A percentile compares a stretch with the other conserved stretches of the same genome.
These are phyloP conservation scores for Rhizopogon hawkerae DNA, from an alignment of 1,284 basidiomycete species.

Conservation along the genomic window DNA sequence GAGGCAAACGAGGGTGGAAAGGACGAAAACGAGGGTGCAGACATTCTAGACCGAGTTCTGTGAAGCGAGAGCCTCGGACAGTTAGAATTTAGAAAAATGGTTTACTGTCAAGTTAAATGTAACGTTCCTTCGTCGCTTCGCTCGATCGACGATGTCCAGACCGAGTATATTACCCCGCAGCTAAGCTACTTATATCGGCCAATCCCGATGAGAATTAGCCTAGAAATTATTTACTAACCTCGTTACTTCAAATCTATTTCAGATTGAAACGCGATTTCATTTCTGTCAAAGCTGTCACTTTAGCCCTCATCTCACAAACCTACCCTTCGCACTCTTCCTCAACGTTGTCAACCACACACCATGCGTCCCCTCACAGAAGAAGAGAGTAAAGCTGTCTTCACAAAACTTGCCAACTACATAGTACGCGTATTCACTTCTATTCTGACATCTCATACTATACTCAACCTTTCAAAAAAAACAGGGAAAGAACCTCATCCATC, in stretches of 20 bases:
- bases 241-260: conserved; percentile 6
- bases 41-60: conserved; percentile 27
- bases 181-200: conserved; percentile 2
- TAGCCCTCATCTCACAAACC: neutral
- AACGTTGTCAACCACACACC: neutral
- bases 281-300: neutral
- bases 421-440: conserved; percentile 34
- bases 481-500: conserved; percentile 87
- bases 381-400: conserved; percentile 80
- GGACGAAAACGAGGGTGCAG: conserved; percentile 48
- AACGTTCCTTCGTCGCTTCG: neutral
- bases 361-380: conserved; percentile 85
- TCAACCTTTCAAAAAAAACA: conserved; percentile 20
- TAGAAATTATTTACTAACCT: neutral
- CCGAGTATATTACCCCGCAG: neutral
- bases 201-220: conserved; percentile 3
- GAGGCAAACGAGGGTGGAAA: conserved; percentile 55
- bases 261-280: conserved; percentile 2
- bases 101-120: neutral
- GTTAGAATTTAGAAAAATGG: neutral
- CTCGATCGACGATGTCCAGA: neutral
- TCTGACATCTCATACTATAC: neutral
- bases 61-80: neutral
- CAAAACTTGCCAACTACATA: conserved; percentile 88
- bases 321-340: conserved; percentile 3